Percentiles rank a stretch among this genome's conserved stretches.
Conservation (phyloP, 2,329 filamentous ascomycete genomes). For the Colletotrichum graminicola region DNA sequence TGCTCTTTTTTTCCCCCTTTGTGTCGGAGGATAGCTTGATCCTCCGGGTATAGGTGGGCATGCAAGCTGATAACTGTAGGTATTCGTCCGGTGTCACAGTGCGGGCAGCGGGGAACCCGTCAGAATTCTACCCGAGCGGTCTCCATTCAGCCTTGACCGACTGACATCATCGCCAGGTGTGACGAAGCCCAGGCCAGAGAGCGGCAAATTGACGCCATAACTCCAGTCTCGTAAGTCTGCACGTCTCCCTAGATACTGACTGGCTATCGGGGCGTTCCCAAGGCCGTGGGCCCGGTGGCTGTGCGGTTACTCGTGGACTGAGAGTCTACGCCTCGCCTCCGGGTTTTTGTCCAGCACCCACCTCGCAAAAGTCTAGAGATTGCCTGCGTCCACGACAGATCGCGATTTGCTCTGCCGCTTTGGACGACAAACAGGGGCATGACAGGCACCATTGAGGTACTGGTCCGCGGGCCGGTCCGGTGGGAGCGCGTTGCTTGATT, state of each 20-base stretch:
- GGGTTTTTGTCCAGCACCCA: not conserved
- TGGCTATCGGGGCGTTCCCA: not conserved
- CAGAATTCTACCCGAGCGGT: conserved; percentile 33
- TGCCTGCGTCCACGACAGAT: conserved; percentile 1
- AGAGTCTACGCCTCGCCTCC: not conserved
- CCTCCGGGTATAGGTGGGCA: not conserved
- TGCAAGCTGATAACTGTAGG: conserved; percentile 13
- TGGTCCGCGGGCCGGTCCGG: conserved; percentile 19
- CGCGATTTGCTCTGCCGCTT: not conserved
- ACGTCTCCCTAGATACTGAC: not conserved
- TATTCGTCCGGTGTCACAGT: conserved; percentile 21
- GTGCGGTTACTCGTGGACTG: conserved; percentile 5
- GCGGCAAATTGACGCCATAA: conserved; percentile 39
- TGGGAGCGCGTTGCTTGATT: conserved; percentile 11
- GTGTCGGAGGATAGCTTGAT: not conserved
- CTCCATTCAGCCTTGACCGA: conserved; percentile 33
- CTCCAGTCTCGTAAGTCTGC: conserved; percentile 24
- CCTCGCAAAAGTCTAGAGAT: not conserved
- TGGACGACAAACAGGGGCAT: not conserved
- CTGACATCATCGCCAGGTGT: conserved; percentile 40
- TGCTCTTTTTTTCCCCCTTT: not conserved
- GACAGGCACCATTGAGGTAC: not conserved
- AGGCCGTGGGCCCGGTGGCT: conserved; percentile 13
- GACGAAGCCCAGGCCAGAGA: conserved; percentile 36
- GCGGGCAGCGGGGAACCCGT: conserved; percentile 33